A percentile compares a stretch with the other conserved stretches of the same genome.
Conservation (phyloP, 331 rosid species). For the Acacia concinna region DNA sequence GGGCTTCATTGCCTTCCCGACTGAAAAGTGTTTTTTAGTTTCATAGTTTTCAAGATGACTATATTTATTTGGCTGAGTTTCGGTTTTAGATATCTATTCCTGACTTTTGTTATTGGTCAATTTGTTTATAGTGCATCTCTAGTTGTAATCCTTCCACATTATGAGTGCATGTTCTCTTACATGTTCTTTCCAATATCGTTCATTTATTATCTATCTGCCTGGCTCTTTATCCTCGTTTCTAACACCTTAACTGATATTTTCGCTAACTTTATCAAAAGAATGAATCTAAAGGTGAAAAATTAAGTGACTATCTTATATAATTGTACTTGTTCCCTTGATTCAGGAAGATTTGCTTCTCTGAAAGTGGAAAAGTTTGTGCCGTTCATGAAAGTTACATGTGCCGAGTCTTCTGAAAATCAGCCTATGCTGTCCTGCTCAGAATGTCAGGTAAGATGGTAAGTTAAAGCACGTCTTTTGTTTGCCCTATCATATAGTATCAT, state of each 20-base stretch:
- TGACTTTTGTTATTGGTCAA: not conserved
- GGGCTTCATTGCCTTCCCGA: not conserved
- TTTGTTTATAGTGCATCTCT: not conserved
- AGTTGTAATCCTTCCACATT: not conserved
- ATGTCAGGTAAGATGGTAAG: constrained; percentile 1
- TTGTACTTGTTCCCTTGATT: constrained; percentile 29
- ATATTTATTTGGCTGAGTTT: not conserved
- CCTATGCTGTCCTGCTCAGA: not conserved
- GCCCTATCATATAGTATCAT: not conserved
- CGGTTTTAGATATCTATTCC: not conserved
- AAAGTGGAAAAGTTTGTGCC: constrained; percentile 16
- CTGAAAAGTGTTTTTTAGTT: not conserved
- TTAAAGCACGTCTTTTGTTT: not conserved
- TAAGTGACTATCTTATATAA: constrained; percentile 23
- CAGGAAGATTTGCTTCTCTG: constrained; percentile 46
- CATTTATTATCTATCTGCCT: constrained; percentile 2
- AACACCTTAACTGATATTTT: constrained; percentile 1
- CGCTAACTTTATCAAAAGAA: not conserved
- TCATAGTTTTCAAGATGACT: constrained; percentile 1
- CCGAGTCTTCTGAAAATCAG: not conserved
- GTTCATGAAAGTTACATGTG: not conserved
- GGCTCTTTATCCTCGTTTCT: not conserved
- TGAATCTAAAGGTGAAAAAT: not conserved
- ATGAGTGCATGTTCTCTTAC: not conserved
- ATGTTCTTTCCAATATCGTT: not conserved